Conservation (phyloP, 2,329 filamentous ascomycete genomes). For the Ophiostoma fasciatum region DNA sequence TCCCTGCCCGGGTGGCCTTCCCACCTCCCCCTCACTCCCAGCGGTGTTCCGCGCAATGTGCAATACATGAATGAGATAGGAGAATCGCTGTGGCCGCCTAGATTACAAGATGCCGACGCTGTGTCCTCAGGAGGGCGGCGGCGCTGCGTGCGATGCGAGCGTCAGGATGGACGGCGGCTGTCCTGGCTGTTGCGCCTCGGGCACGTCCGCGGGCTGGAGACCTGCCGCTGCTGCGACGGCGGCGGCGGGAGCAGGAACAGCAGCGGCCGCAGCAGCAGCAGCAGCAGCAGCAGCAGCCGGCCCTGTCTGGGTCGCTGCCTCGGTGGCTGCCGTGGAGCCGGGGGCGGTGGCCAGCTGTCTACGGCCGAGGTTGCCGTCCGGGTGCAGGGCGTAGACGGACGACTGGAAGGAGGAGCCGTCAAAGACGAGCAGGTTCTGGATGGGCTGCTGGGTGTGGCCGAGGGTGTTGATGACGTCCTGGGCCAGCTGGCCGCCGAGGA, state of each 20-base stretch:
- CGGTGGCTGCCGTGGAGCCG: constrained; percentile 10
- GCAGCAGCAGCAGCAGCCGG: constrained; percentile 14
- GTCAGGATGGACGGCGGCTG: too few species aligned
- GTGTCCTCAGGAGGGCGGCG: too few species aligned
- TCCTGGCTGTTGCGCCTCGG: too few species aligned
- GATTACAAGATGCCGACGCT: too few species aligned
- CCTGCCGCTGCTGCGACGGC: constrained; percentile 25
- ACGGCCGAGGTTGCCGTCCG: constrained; percentile 21
- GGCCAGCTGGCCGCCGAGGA: constrained; percentile 77
- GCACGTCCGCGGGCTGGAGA: constrained; percentile 44
- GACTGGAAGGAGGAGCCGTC: constrained; percentile 71
- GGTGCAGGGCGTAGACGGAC: constrained; percentile 69
- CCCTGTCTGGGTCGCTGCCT: too few species aligned
- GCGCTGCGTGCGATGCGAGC: too few species aligned
- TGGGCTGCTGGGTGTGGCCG: constrained; percentile 77
- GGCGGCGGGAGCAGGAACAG: not conserved
- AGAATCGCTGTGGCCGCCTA: too few species aligned
- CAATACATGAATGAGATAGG: too few species aligned
- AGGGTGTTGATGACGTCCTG: constrained; percentile 97
- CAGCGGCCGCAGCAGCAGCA: constrained; percentile 23
- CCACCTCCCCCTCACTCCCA: too few species aligned
- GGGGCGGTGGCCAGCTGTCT: constrained; percentile 12
- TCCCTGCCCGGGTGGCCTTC: too few species aligned
- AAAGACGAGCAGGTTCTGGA: constrained; percentile 89
- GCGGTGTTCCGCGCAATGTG: too few species aligned